Evolutionary conservation across 2,329 filamentous ascomycete species (phyloP).

Genomic region (Hymenoscyphus linearis): DNA sequence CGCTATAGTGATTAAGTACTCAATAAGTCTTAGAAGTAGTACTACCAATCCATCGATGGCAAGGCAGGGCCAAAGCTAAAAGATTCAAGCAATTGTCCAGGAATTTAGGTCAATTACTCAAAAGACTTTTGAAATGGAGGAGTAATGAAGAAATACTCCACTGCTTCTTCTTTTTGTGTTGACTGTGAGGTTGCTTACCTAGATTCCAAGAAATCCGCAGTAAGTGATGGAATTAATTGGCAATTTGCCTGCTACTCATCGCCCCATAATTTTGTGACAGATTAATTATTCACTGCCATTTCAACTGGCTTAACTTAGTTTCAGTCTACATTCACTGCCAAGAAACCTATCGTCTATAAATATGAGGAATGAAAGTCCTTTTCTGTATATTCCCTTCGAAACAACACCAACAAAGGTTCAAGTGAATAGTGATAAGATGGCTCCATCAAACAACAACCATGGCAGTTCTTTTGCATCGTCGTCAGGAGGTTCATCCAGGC

Average conservation of each 20-base stretch:
- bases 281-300: background rate
- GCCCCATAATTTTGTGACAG: background rate
- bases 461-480: background rate
- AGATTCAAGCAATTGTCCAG: too few relatives aligned
- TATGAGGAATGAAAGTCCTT: background rate
- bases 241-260: background rate
- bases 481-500: background rate
- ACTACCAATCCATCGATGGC: too few relatives aligned
- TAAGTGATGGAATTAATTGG: background rate
- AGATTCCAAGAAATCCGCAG: too few relatives aligned
- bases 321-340: background rate
- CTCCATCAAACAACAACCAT: background rate
- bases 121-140: too few relatives aligned
- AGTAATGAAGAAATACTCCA: too few relatives aligned
- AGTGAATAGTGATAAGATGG: background rate
- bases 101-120: too few relatives aligned
- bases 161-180: too few relatives aligned
- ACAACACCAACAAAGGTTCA: background rate
- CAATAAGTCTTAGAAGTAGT: too few relatives aligned
- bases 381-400: background rate
- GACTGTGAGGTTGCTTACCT: too few relatives aligned
- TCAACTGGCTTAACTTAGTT: background rate
- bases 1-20: too few relatives aligned
- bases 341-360: background rate
- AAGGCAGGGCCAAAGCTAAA: too few relatives aligned